Evolutionary conservation across 2,329 filamentous ascomycete genomes (phyloP), one percentile per base, ranked within the genome.

Genomic region (Amesomyces nigricolor): DNA sequence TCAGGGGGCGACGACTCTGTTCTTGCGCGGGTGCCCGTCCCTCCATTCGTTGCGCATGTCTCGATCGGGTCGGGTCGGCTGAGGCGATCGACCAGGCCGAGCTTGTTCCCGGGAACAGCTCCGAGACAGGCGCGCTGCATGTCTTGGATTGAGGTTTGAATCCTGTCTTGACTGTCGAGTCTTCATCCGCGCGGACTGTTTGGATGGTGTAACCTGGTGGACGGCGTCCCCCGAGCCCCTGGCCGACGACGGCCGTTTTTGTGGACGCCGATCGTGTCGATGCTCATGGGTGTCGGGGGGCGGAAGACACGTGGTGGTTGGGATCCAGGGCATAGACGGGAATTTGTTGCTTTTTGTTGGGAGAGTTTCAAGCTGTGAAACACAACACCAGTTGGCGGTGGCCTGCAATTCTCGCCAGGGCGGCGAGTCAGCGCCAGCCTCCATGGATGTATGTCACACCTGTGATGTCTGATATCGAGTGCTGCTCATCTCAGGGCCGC

Each of bases 281-380:
- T n/a, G 17, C 46, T 50, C 43, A 50, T 46, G 46, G 54, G 50
- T 16, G 39, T 19, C 45, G 32, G 46, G 32, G 9, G 37, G 47
- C 43, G 43, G 47, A 46, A 39, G 48, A 53, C 56, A 55, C 56
- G 52, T 55, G 52, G 52, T 49, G 32, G 47, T 50, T 39, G 47
- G 52, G 45, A 26, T 51, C 39, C 22, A 37, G n/a, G 26, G 16
- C 22, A 17, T 26, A 29, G 47, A 19, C 46, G 50, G 47, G 35
- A 39, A 26, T 16, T 26, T 26, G 22, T 2, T 26, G 22, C 22
- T 26, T 26, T 39, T 44, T n/a, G 30, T 39, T 17, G 40, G 37
- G 51, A 7, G 26, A 32, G 17, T 16, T 40, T 32, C 50, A 8
- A 43, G 37, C 42, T 14, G 43, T 29, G 40, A 40, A 42, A 42